These are phyloP conservation scores for Pichia sp. DNA, from an alignment of 1,139 yeast genomes.

Conservation along the genomic window DNA sequence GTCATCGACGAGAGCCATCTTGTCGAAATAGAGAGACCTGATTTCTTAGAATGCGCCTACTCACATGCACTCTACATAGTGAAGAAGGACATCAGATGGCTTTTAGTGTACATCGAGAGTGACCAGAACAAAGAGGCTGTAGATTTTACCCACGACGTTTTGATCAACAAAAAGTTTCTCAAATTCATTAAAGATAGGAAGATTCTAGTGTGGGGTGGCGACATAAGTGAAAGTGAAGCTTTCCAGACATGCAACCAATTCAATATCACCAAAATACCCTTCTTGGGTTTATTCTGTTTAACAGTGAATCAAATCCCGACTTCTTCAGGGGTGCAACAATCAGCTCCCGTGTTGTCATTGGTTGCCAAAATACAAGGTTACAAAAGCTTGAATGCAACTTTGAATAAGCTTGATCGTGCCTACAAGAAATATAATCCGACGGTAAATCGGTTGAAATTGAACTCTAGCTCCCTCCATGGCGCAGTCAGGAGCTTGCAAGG, in stretches of 20 bases:
- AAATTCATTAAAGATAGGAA: conserved; percentile 49
- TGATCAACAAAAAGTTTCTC: conserved; percentile 52
- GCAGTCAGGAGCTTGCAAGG: conserved; percentile 71
- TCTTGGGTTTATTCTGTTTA: conserved; percentile 63
- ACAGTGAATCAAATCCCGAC: conserved; percentile 56
- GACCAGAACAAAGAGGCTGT: conserved; percentile 64
- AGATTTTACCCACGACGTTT: conserved; percentile 51
- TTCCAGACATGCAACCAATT: conserved; percentile 78
- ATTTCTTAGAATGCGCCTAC: conserved; percentile 69
- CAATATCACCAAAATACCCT: conserved; percentile 73
- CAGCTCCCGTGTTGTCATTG: conserved; percentile 55
- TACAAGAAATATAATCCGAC: conserved; percentile 59
- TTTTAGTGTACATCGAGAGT: conserved; percentile 71
- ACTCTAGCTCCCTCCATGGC: conserved; percentile 56
- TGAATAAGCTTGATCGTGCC: conserved; percentile 41
- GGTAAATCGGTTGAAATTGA: conserved; percentile 54
- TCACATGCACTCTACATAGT: conserved; percentile 70
- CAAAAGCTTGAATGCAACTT: conserved; percentile 30
- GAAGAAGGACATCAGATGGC: conserved; percentile 62
- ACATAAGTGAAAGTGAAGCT: conserved; percentile 74
- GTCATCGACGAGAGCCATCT: conserved; percentile 12
- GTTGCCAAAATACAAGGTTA: conserved; percentile 66
- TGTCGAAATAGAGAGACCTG: conserved; percentile 30
- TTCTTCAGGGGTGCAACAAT: conserved; percentile 52
- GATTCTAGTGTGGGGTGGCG: conserved; percentile 83